Conservation (phyloP, 331 rosid genomes). For the Saraca asoca region DNA sequence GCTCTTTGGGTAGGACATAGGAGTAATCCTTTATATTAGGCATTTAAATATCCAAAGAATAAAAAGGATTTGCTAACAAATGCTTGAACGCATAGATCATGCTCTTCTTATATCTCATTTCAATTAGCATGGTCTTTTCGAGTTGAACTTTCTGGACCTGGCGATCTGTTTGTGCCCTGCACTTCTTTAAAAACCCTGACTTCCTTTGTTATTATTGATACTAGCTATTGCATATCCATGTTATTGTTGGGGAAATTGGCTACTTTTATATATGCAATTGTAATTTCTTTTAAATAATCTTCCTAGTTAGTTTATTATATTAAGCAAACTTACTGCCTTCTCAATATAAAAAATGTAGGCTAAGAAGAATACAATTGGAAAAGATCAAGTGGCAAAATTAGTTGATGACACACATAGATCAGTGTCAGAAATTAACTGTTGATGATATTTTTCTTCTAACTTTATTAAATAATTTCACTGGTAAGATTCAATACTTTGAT, state of each 20-base stretch:
- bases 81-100: background rate
- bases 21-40: background rate
- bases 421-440: conserved; percentile 37
- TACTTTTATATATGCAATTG: conserved; percentile 1
- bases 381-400: conserved; percentile 83
- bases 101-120: conserved; percentile 7
- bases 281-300: conserved; percentile 15
- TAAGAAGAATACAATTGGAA: conserved; percentile 75
- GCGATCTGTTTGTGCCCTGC: conserved; percentile 5
- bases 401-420: conserved; percentile 93
- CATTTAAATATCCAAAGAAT: conserved; percentile 2
- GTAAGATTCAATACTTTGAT: conserved; percentile 12
- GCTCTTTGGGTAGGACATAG: background rate
- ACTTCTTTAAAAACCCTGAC: background rate
- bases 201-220: background rate
- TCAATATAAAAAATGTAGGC: conserved; percentile 72
- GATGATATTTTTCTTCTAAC: conserved; percentile 23
- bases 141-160: background rate
- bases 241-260: conserved; percentile 22
- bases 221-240: background rate
- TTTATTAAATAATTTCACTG: conserved; percentile 16
- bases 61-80: background rate
- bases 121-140: conserved; percentile 1
- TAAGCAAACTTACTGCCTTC: conserved; percentile 25
- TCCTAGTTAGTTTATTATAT: background rate